A percentile compares a stretch with the other conserved stretches of the same genome.
Conservation (phyloP, 768 basidiomycete species). For the Asterophora parasitica region DNA sequence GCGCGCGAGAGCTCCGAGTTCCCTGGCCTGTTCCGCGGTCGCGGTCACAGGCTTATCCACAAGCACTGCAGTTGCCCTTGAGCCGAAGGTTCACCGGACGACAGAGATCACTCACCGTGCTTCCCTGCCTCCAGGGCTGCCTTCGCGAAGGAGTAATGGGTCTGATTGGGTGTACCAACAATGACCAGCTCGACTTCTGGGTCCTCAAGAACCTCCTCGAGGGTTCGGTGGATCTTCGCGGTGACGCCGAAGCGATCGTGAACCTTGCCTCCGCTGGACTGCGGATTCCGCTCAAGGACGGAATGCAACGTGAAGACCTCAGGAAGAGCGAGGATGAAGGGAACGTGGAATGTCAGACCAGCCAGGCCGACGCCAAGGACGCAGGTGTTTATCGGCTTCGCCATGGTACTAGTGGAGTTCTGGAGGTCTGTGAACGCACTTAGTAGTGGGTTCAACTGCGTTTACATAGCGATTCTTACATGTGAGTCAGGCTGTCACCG, state of each 20-base stretch:
- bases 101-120: conserved; percentile 43
- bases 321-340: conserved; percentile 71
- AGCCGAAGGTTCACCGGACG: not conserved
- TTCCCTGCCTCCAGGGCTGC: conserved; percentile 64
- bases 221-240: conserved; percentile 50
- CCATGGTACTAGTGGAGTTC: too few relatives aligned
- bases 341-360: conserved; percentile 75
- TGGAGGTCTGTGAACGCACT: too few relatives aligned
- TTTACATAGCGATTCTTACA: too few relatives aligned
- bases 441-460: too few relatives aligned
- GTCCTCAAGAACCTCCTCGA: conserved; percentile 61
- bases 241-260: conserved; percentile 58
- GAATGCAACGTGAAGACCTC: conserved; percentile 65
- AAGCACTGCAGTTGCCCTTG: conserved; percentile 41
- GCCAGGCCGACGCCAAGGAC: conserved; percentile 75
- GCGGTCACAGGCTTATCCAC: conserved; percentile 79
- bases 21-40: conserved; percentile 50
- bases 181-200: conserved; percentile 63
- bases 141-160: conserved; percentile 67
- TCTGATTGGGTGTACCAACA: conserved; percentile 68
- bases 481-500: too few relatives aligned
- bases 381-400: conserved; percentile 58
- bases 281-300: conserved; percentile 72
- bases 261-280: conserved; percentile 55
- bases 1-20: conserved; percentile 56